A percentile compares a stretch with the other conserved stretches of the same genome.
Evolutionary conservation across 169 alveolate genomes (phyloP).

Genomic region (Babesia bovis): DNA sequence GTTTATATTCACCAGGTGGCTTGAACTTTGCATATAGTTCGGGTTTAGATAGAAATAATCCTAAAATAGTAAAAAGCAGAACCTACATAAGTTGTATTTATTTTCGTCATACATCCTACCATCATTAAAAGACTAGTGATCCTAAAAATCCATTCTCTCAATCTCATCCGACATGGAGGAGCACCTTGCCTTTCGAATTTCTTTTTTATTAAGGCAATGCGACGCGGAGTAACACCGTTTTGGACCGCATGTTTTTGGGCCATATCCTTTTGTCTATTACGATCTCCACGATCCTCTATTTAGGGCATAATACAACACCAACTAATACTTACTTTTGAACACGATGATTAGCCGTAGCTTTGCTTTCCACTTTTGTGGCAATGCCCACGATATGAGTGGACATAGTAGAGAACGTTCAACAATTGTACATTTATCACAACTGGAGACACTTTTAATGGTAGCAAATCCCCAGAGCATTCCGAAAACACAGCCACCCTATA

Average conservation of each 20-base stretch:
- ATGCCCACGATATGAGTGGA: conserved; percentile 65
- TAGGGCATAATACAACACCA: neutral
- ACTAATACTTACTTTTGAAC: conserved; percentile 37
- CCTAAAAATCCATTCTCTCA: conserved; percentile 72
- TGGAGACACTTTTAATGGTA: conserved; percentile 78
- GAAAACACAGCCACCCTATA: conserved; percentile 79
- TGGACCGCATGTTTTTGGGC: conserved; percentile 53
- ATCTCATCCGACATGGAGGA: conserved; percentile 70
- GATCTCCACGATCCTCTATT: conserved; percentile 62
- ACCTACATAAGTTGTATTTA: neutral
- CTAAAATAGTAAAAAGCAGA: neutral
- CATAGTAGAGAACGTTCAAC: conserved; percentile 64
- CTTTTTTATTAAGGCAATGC: conserved; percentile 47
- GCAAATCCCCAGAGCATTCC: conserved; percentile 81
- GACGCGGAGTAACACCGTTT: conserved; percentile 24
- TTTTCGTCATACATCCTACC: conserved; percentile 15
- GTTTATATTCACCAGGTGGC: conserved; percentile 73
- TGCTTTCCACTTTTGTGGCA: conserved; percentile 41
- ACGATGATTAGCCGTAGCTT: conserved; percentile 41
- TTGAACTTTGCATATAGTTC: conserved; percentile 58
- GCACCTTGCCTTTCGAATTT: conserved; percentile 66
- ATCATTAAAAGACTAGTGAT: conserved; percentile 33
- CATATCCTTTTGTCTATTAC: conserved; percentile 39
- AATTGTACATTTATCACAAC: conserved; percentile 71
- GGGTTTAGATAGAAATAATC: conserved; percentile 54